Evolutionary conservation across 2,329 filamentous ascomycete genomes (phyloP).

Genomic region (Paecilomyces niveus): DNA sequence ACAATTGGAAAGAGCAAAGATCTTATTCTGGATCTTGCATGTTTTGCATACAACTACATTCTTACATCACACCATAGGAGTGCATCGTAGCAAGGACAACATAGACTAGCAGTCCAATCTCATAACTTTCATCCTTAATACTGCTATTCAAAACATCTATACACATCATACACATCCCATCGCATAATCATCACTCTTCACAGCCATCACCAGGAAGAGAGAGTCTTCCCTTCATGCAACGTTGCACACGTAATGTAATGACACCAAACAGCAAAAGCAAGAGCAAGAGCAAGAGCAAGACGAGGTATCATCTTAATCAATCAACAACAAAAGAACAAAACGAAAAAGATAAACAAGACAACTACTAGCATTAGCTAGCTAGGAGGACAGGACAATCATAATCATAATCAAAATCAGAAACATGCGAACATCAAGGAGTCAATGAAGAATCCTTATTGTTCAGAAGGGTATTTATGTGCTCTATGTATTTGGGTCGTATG

Average conservation of each 20-base stretch:
- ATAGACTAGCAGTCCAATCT: background rate
- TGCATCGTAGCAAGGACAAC: too few relatives aligned
- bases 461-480: background rate
- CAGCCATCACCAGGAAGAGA: too few relatives aligned
- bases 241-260: background rate
- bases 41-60: background rate
- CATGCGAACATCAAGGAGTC: background rate
- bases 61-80: background rate
- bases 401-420: background rate
- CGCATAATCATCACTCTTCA: background rate
- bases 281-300: constrained; percentile 2
- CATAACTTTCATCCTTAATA: background rate
- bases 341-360: background rate
- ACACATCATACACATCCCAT: background rate
- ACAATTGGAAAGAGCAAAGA: background rate
- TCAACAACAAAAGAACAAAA: constrained; percentile 3
- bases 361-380: background rate
- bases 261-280: background rate
- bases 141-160: background rate
- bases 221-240: too few relatives aligned
- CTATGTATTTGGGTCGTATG: background rate
- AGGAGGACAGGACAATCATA: background rate
- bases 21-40: background rate
- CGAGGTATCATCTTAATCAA: background rate
- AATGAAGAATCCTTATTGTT: too few relatives aligned